Evolutionary conservation across 495 filamentous ascomycete genomes (phyloP), one percentile per base, ranked within the genome.

Genomic region (Trypethelium eluteriae): DNA sequence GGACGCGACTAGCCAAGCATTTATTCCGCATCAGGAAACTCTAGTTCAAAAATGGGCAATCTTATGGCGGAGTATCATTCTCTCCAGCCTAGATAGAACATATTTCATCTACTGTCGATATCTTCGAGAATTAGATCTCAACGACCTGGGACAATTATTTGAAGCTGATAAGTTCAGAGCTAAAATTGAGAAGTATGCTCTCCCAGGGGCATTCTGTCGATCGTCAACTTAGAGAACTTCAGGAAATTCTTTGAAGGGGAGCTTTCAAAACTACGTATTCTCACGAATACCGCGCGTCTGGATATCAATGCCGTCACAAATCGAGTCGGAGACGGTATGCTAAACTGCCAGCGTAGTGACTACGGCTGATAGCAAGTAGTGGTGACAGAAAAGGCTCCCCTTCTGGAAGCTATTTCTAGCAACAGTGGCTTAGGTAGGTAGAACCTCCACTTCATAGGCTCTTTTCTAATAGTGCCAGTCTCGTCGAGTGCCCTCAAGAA

Each of bases 51-150:
- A 82, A 74, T 87, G 85, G 79, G 80, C 85, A 14, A 78, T 83
- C 3, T 75, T 89, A 41, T 92, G 90, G 90, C 81, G 83, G 41
- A 86, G 86, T 6, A 82, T 92, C 62, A 82, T 89, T 64, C 76
- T 85, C 6, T 92, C 89, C 2, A 85, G 85, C 67, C 64, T 88
- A 38, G 83, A 80, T 11, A 74, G 80, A 67, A 90, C 89, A 0
- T 76, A 82, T 38, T 88, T 84, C 67, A 88, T 88, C 0, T 92
- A 93, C 69, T 88, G 84, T 70, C 79, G 81, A 39, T 91, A 88
- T 74, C 82, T 91, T 56, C 84, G 83, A 38, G 72, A 78, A 34
- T 76, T 93, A 38, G 82, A 87, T 69, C 78, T 91, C 1, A 75
- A 82, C 66, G 85, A 86, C 68, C 78, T 92, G 3, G 69, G 76